Evolutionary conservation across 1,284 basidiomycete genomes (phyloP).

Genomic region (Ceratobasidium sp.): DNA sequence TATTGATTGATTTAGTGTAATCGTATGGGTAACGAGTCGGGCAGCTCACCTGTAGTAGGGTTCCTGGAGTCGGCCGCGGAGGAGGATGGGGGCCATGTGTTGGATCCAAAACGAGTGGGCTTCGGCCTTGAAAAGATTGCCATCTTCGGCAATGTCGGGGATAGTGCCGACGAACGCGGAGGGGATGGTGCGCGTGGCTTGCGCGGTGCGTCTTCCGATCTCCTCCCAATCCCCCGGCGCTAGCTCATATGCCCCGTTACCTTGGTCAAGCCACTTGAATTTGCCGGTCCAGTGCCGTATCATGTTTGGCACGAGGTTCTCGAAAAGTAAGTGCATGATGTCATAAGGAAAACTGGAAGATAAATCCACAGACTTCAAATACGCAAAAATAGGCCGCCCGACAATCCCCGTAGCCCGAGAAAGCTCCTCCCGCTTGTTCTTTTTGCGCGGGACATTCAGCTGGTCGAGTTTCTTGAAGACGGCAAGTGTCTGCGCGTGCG

Average conservation of each 20-base stretch:
- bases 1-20: not conserved
- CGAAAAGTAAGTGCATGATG: slow-evolving; percentile 38
- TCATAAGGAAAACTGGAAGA: slow-evolving; percentile 21
- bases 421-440: not conserved
- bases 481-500: slow-evolving; percentile 15
- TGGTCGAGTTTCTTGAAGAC: slow-evolving; percentile 3
- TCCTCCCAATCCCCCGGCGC: slow-evolving; percentile 53
- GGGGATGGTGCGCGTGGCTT: slow-evolving; percentile 53
- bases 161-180: slow-evolving; percentile 53
- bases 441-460: slow-evolving; percentile 20
- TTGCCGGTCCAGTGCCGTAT: not conserved
- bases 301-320: slow-evolving; percentile 28
- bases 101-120: slow-evolving; percentile 54
- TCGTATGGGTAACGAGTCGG: slow-evolving; percentile 31
- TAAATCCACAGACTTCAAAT: slow-evolving; percentile 48
- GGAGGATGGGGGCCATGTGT: slow-evolving; percentile 55
- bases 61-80: slow-evolving; percentile 49
- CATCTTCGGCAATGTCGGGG: slow-evolving; percentile 54
- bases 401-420: slow-evolving; percentile 22
- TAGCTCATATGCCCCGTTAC: slow-evolving; percentile 11
- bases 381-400: slow-evolving; percentile 9
- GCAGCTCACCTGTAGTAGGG: slow-evolving; percentile 53
- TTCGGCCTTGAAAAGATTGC: slow-evolving; percentile 49
- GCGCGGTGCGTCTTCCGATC: slow-evolving; percentile 53
- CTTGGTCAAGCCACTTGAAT: slow-evolving; percentile 8